These are phyloP conservation scores for Tolypocladium endophyticum DNA, from an alignment of 2,329 filamentous ascomycete species.

Conservation along the genomic window DNA sequence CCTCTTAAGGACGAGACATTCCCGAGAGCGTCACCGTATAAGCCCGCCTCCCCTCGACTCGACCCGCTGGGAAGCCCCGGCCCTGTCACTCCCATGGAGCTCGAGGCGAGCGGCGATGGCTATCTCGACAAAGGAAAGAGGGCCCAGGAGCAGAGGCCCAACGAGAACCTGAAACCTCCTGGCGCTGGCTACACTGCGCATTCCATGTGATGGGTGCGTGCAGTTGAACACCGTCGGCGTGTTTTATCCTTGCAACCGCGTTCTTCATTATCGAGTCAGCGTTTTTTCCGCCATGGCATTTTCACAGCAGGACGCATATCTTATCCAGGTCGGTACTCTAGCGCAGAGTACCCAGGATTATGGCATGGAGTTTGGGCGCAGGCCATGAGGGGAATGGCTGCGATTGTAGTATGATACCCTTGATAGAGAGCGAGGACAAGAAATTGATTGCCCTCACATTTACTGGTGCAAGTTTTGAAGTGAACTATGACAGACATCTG, in stretches of 20 bases:
- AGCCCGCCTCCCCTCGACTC: constrained; percentile 39
- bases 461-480: neutral
- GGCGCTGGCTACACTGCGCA: neutral
- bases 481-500: neutral
- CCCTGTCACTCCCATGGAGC: constrained; percentile 51
- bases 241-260: neutral
- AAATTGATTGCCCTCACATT: neutral
- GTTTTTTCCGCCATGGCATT: neutral
- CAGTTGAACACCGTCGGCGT: neutral
- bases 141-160: neutral
- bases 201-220: neutral
- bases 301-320: neutral
- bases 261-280: neutral
- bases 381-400: neutral
- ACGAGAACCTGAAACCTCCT: neutral
- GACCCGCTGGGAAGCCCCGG: constrained; percentile 46
- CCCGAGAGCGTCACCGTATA: constrained; percentile 26
- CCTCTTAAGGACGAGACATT: constrained; percentile 28
- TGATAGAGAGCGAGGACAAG: neutral
- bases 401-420: constrained; percentile 3
- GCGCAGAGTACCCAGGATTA: neutral
- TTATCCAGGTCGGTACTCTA: neutral
- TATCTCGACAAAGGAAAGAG: constrained; percentile 20
- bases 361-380: neutral
- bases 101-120: constrained; percentile 29